Conservation (phyloP, 2,329 filamentous ascomycete species). For the Hirsutella thompsonii region DNA sequence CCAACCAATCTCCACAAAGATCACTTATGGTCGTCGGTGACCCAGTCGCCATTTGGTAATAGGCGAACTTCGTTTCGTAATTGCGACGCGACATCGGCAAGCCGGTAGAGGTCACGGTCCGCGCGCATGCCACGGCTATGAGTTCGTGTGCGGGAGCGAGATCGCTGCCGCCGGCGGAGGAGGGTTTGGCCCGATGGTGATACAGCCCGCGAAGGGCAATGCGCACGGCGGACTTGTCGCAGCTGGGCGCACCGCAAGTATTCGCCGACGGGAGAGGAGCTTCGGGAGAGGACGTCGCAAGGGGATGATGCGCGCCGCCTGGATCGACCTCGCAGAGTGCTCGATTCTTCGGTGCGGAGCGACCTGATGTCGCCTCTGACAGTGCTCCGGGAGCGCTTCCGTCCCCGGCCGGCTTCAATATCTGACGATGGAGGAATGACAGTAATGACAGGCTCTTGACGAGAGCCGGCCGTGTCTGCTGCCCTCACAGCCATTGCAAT, state of each 20-base stretch:
- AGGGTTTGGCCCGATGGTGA: constrained; percentile 20
- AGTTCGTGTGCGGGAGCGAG: constrained; percentile 25
- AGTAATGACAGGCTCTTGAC: constrained; percentile 9
- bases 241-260: constrained; percentile 27
- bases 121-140: constrained; percentile 19
- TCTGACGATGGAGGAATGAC: constrained; percentile 9
- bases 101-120: constrained; percentile 16
- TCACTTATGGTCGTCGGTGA: neutral
- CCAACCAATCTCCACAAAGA: too few relatives aligned
- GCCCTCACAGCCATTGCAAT: constrained; percentile 11
- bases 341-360: constrained; percentile 25
- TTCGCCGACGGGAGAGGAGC: constrained; percentile 24
- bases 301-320: constrained; percentile 26
- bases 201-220: constrained; percentile 26
- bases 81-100: constrained; percentile 16
- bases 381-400: constrained; percentile 25
- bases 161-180: constrained; percentile 21
- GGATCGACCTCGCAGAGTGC: constrained; percentile 28
- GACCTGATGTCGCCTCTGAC: constrained; percentile 18
- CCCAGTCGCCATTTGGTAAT: constrained; percentile 5
- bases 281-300: constrained; percentile 16
- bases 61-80: constrained; percentile 21
- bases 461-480: constrained; percentile 9
- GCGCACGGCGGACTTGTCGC: constrained; percentile 27
- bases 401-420: constrained; percentile 20